phyloP scores from a whole-genome alignment of 75 land plant genomes.

The Larix kaempferi region DNA sequence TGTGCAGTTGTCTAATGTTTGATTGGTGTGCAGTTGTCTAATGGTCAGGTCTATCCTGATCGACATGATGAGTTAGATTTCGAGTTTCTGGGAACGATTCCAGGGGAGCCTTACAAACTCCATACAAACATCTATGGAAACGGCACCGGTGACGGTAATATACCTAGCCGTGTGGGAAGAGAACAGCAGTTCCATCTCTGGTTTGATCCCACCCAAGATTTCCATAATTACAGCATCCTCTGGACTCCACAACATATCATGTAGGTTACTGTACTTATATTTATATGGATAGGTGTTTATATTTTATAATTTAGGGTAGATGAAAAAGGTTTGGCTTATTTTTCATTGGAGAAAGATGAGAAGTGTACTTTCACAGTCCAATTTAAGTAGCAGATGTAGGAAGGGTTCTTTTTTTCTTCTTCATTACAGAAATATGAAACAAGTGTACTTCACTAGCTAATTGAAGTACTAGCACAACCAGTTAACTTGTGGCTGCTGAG shows the following conservation, averaged over 20 bases:
- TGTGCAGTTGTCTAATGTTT: constrained; percentile 1
- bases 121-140: constrained; percentile 15
- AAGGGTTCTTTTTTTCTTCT: too few relatives aligned
- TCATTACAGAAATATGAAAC: too few relatives aligned
- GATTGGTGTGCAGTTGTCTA: constrained; percentile 4
- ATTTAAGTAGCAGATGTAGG: too few relatives aligned
- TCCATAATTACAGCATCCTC: constrained; percentile 30
- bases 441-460: too few relatives aligned
- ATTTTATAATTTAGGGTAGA: too few relatives aligned
- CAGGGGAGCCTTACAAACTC: not conserved
- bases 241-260: constrained; percentile 36
- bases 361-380: too few relatives aligned
- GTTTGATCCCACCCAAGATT: constrained; percentile 43
- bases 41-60: not conserved
- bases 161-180: constrained; percentile 9
- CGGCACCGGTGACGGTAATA: constrained; percentile 20
- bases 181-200: constrained; percentile 44
- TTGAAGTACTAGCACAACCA: too few relatives aligned
- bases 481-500: too few relatives aligned
- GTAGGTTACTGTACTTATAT: too few relatives aligned
- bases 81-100: not conserved
- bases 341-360: too few relatives aligned
- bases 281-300: too few relatives aligned
- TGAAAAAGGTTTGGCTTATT: too few relatives aligned
- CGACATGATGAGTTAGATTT: constrained; percentile 2